These are phyloP conservation scores for Beta lomatogona DNA, from an alignment of 179 eudicot genomes.

Conservation along the genomic window DNA sequence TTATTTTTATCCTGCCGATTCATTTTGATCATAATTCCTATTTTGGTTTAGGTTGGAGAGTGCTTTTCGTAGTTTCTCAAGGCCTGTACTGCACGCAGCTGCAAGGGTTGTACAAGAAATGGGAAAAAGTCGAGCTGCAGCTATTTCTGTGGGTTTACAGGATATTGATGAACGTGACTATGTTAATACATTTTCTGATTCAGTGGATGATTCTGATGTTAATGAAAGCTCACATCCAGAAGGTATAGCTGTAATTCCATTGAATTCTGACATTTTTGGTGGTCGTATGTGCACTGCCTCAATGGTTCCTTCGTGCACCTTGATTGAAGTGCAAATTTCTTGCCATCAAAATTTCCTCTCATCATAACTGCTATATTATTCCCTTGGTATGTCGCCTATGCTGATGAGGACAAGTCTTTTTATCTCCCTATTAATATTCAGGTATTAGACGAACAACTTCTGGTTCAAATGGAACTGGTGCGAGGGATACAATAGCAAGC, in stretches of 20 bases:
- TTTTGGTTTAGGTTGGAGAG: constrained; percentile 76
- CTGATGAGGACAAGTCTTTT: constrained; percentile 9
- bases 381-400: background rate
- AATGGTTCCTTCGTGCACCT: background rate
- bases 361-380: background rate
- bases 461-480: constrained; percentile 63
- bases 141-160: constrained; percentile 85
- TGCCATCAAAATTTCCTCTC: background rate
- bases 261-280: background rate
- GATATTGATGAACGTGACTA: constrained; percentile 94
- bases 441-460: constrained; percentile 63
- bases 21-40: background rate
- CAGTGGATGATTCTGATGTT: constrained; percentile 67
- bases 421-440: constrained; percentile 24
- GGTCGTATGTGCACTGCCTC: constrained; percentile 5
- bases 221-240: constrained; percentile 76
- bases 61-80: constrained; percentile 92
- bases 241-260: constrained; percentile 42
- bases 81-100: constrained; percentile 98
- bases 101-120: constrained; percentile 99
- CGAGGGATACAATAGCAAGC: constrained; percentile 90
- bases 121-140: constrained; percentile 99
- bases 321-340: background rate
- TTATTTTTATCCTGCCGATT: background rate
- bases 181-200: constrained; percentile 65